Evolutionary conservation across 768 basidiomycete species (phyloP).

Genomic region (Pleurotus ostreatus): DNA sequence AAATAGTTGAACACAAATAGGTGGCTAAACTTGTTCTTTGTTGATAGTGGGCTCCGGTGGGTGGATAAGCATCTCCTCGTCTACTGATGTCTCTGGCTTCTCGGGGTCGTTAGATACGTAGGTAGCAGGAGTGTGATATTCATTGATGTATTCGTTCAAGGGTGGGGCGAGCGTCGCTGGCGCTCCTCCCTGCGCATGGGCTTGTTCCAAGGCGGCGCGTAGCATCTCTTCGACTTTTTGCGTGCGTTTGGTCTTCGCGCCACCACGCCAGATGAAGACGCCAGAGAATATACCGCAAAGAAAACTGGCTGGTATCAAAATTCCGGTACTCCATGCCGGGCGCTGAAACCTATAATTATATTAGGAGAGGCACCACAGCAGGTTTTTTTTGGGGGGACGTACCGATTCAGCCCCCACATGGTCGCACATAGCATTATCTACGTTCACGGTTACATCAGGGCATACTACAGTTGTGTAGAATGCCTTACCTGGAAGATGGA

Average conservation of each 20-base stretch:
- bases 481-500: conserved; percentile 70
- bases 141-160: not conserved
- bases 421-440: conserved; percentile 65
- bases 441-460: not conserved
- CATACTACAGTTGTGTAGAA: not conserved
- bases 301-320: conserved; percentile 70
- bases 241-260: conserved; percentile 63
- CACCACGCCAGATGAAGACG: conserved; percentile 71
- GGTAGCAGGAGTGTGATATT: not conserved
- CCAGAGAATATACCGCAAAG: conserved; percentile 73
- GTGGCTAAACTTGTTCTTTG: not conserved
- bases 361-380: not conserved
- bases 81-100: not conserved
- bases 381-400: conserved; percentile 12
- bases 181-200: not conserved
- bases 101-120: not conserved
- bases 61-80: not conserved
- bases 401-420: conserved; percentile 81
- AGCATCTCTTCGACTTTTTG: conserved; percentile 60
- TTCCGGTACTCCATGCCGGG: conserved; percentile 66
- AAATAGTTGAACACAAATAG: not conserved
- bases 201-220: conserved; percentile 36
- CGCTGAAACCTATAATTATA: conserved; percentile 44
- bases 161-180: not conserved
- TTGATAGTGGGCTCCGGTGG: not conserved